Conservation (phyloP, 805 yeast species). For the Komagataella pseudopastoris region DNA sequence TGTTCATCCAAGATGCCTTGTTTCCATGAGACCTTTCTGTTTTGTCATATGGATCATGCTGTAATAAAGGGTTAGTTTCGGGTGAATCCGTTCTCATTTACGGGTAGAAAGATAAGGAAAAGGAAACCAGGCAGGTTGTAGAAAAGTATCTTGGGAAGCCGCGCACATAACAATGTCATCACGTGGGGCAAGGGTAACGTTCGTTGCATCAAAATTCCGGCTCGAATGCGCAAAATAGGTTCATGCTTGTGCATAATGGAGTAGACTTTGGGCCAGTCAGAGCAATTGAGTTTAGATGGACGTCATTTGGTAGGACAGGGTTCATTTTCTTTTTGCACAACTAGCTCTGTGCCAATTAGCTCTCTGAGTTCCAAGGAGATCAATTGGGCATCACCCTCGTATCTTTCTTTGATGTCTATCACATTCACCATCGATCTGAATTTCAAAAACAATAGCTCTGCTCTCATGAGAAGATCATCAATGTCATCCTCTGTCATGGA, state of each 20-base stretch:
- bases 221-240: not conserved
- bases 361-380: constrained; percentile 41
- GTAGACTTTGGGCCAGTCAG: not conserved
- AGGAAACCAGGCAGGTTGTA: not conserved
- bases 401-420: constrained; percentile 35
- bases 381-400: constrained; percentile 8
- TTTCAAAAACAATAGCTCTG: constrained; percentile 70
- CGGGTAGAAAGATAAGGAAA: not conserved
- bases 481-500: constrained; percentile 55
- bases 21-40: not conserved
- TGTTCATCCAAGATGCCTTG: not conserved
- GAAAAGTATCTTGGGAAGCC: not conserved
- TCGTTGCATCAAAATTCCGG: not conserved
- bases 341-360: constrained; percentile 44
- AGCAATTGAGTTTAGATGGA: no score
- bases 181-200: not conserved
- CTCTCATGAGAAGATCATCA: constrained; percentile 66
- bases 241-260: not conserved
- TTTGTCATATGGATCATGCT: not conserved
- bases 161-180: not conserved
- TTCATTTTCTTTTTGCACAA: constrained; percentile 45
- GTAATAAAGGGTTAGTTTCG: not conserved
- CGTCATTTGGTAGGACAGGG: not conserved
- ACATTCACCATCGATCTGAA: constrained; percentile 72
- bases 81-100: not conserved